These are phyloP conservation scores for Lachnellula suecica DNA, from an alignment of 2,329 filamentous ascomycete species.

Conservation along the genomic window DNA sequence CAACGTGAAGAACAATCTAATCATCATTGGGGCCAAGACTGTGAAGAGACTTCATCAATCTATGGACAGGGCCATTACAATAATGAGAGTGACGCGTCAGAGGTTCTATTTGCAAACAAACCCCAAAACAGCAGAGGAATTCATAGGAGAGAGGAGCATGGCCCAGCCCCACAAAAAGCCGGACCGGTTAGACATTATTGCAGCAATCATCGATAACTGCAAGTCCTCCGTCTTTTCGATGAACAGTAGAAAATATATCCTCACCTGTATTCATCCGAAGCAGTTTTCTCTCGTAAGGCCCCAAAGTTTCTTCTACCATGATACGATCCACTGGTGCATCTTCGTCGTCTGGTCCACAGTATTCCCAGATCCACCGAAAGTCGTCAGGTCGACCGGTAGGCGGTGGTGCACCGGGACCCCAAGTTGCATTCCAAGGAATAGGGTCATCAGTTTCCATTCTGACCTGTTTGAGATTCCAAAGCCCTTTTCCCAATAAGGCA, in stretches of 20 bases:
- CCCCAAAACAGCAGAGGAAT: too few species aligned
- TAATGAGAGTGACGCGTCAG: too few species aligned
- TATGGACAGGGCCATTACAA: not conserved
- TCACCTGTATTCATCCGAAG: conserved; percentile 39
- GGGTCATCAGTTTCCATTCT: conserved; percentile 27
- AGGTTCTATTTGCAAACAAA: too few species aligned
- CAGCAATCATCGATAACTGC: not conserved
- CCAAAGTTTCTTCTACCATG: conserved; percentile 53
- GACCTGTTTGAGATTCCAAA: conserved; percentile 25
- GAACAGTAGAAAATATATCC: not conserved
- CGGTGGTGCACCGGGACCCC: conserved; percentile 28
- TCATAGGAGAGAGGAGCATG: too few species aligned
- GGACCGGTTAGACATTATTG: not conserved
- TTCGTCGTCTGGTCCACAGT: conserved; percentile 42
- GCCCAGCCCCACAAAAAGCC: too few species aligned
- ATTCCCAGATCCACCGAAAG: conserved; percentile 55
- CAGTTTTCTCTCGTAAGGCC: conserved; percentile 51
- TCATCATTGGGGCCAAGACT: not conserved
- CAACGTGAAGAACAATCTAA: not conserved
- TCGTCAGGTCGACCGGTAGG: conserved; percentile 31
- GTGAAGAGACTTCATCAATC: not conserved
- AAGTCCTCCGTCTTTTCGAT: not conserved
- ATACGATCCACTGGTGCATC: conserved; percentile 40
- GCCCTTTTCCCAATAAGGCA: conserved; percentile 33
- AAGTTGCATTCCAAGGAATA: conserved; percentile 35